Percentiles rank a stretch among this genome's conserved stretches.
These are phyloP conservation scores for Papiliotrema terrestris DNA, from an alignment of 1,284 basidiomycete genomes.

Conservation along the genomic window DNA sequence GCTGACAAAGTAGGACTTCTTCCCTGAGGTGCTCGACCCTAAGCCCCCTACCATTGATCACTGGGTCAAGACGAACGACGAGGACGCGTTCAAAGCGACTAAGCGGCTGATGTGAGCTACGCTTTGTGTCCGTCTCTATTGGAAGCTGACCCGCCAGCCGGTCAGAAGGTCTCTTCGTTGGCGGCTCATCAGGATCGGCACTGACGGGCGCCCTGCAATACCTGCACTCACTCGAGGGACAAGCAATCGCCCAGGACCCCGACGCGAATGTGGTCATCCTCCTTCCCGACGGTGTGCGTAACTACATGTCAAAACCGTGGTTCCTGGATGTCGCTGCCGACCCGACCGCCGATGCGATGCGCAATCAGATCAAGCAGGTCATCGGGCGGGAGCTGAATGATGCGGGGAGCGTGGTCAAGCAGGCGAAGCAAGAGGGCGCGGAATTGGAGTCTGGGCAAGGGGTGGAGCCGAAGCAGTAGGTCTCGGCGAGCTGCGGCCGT, in stretches of 20 bases:
- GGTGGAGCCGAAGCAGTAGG: background rate
- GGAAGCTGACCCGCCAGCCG: conserved; percentile 41
- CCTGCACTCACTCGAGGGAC: conserved; percentile 66
- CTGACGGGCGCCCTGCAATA: conserved; percentile 74
- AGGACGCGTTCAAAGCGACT: conserved; percentile 73
- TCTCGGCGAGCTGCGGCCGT: background rate
- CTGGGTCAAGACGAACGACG: conserved; percentile 86
- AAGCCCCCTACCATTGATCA: conserved; percentile 52
- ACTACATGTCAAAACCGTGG: conserved; percentile 84
- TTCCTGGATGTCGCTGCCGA: conserved; percentile 33
- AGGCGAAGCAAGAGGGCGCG: conserved; percentile 7
- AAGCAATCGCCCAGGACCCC: conserved; percentile 61
- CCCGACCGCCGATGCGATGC: conserved; percentile 8
- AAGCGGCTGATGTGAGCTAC: conserved; percentile 69
- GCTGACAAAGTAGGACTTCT: conserved; percentile 61
- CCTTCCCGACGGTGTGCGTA: conserved; percentile 85
- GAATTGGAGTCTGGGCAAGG: conserved; percentile 17
- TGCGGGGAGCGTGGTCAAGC: conserved; percentile 7
- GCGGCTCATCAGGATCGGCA: conserved; percentile 85
- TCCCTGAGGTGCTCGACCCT: conserved; percentile 65
- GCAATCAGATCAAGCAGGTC: conserved; percentile 17
- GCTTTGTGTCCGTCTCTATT: too few species aligned
- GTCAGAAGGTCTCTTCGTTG: conserved; percentile 81
- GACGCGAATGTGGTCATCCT: conserved; percentile 85
- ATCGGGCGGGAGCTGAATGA: conserved; percentile 31